These are phyloP conservation scores for Spergularia bocconei DNA, from an alignment of 148 eudicot genomes.

Conservation along the genomic window DNA sequence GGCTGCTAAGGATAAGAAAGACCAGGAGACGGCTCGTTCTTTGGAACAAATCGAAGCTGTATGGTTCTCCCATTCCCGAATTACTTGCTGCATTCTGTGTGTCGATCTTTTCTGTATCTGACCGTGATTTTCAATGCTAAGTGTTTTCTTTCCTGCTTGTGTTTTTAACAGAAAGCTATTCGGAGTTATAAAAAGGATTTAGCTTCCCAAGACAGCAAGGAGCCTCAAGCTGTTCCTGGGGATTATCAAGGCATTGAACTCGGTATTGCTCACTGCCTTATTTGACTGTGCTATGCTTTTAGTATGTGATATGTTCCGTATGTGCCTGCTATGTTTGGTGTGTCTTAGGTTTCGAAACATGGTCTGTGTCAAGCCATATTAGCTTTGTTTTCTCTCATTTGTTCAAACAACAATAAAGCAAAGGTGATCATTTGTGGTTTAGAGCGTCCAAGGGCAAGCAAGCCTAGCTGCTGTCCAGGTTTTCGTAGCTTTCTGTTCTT, in stretches of 20 bases:
- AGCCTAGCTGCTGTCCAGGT: too few species aligned
- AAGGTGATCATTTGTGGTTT: not conserved
- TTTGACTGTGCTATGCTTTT: not conserved
- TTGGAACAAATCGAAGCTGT: slow-evolving; percentile 94
- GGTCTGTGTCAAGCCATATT: too few species aligned
- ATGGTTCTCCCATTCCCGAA: slow-evolving; percentile 21
- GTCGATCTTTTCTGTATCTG: not conserved
- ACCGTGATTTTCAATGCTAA: not conserved
- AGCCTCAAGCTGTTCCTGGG: slow-evolving; percentile 49
- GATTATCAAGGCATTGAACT: slow-evolving; percentile 43
- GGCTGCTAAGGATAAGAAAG: slow-evolving; percentile 71
- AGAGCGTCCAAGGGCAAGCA: not conserved
- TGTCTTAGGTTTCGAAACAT: not conserved
- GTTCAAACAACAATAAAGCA: not conserved
- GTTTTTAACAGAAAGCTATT: slow-evolving; percentile 65
- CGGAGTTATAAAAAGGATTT: slow-evolving; percentile 89
- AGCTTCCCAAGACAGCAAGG: slow-evolving; percentile 57
- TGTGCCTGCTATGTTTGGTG: not conserved
- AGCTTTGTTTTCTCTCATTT: not conserved
- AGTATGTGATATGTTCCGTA: not conserved
- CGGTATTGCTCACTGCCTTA: slow-evolving; percentile 30
- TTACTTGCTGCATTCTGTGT: not conserved
- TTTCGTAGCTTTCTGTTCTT: too few species aligned
- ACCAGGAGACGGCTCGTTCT: slow-evolving; percentile 59
- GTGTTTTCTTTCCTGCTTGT: not conserved